phyloP scores from a whole-genome alignment of 129 eudicot genomes.

The Flaveria bidentis region DNA sequence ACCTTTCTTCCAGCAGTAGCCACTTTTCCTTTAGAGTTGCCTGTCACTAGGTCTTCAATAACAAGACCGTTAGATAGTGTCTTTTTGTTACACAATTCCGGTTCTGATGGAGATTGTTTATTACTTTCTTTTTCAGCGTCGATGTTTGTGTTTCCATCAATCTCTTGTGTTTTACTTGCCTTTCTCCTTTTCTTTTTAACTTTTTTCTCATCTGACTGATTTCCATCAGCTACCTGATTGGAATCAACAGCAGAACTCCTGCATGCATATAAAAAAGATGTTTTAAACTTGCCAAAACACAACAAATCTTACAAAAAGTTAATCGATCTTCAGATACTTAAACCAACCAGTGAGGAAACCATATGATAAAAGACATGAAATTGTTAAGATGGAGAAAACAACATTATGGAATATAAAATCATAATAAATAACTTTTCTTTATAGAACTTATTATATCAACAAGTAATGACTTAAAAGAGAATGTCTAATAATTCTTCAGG shows the following conservation, averaged over 20 bases:
- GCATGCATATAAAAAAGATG: not conserved
- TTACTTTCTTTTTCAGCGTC: conserved; percentile 34
- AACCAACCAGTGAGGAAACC: not conserved
- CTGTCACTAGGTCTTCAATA: conserved; percentile 59
- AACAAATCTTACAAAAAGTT: not conserved
- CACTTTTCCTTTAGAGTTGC: conserved; percentile 66
- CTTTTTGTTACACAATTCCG: conserved; percentile 39
- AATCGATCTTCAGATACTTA: not conserved
- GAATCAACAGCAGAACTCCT: conserved; percentile 35
- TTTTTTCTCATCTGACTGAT: conserved; percentile 48
- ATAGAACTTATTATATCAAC: not conserved
- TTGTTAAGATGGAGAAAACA: too few species aligned
- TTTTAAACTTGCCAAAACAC: not conserved
- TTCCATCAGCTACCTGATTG: conserved; percentile 39
- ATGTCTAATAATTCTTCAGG: not conserved
- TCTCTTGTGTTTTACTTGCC: conserved; percentile 42
- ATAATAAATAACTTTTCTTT: not conserved
- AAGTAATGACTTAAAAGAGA: not conserved
- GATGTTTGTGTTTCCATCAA: conserved; percentile 32
- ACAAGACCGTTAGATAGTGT: conserved; percentile 69
- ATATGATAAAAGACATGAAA: too few species aligned
- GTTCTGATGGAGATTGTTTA: conserved; percentile 21
- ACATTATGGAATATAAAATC: not conserved
- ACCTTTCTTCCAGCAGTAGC: conserved; percentile 82
- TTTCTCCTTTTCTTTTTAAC: conserved; percentile 55